phyloP scores from a whole-genome alignment of 495 filamentous ascomycete genomes.

The Chaetomium cochliodes region DNA sequence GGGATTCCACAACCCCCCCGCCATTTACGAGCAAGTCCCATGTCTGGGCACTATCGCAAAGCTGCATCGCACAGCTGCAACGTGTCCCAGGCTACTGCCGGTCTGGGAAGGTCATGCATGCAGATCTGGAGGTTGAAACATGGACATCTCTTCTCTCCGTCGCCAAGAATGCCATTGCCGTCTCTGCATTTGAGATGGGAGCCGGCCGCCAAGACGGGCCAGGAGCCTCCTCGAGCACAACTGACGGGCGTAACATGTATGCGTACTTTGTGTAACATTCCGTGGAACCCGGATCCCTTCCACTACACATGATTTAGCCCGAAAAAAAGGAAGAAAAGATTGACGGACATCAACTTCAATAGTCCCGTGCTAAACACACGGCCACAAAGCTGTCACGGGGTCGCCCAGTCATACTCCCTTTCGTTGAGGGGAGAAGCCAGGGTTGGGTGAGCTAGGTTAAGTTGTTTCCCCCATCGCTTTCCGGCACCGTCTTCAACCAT shows the following conservation, averaged over 20 bases:
- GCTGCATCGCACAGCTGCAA: not conserved
- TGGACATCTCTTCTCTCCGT: constrained; percentile 11
- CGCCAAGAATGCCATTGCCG: constrained; percentile 19
- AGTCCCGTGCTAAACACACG: not conserved
- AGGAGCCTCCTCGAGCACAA: not conserved
- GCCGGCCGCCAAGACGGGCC: constrained; percentile 10
- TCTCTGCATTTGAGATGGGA: not conserved
- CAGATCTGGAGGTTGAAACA: not conserved
- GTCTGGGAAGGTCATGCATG: not conserved
- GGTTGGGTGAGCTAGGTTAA: not conserved
- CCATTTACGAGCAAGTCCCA: constrained; percentile 3
- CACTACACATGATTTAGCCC: constrained; percentile 1
- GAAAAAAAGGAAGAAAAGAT: not conserved
- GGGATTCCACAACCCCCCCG: constrained; percentile 6
- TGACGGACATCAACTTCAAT: no score
- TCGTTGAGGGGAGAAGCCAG: constrained; percentile 2
- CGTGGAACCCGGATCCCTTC: not conserved
- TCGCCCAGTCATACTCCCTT: not conserved
- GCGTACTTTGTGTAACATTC: not conserved
- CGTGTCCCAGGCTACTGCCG: not conserved
- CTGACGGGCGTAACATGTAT: not conserved
- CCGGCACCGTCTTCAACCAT: not conserved
- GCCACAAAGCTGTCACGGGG: constrained; percentile 9
- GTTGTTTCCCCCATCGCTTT: not conserved
- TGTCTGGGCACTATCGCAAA: not conserved